These are phyloP conservation scores for Cordyceps cicadae DNA, from an alignment of 2,329 filamentous ascomycete species.

Conservation along the genomic window DNA sequence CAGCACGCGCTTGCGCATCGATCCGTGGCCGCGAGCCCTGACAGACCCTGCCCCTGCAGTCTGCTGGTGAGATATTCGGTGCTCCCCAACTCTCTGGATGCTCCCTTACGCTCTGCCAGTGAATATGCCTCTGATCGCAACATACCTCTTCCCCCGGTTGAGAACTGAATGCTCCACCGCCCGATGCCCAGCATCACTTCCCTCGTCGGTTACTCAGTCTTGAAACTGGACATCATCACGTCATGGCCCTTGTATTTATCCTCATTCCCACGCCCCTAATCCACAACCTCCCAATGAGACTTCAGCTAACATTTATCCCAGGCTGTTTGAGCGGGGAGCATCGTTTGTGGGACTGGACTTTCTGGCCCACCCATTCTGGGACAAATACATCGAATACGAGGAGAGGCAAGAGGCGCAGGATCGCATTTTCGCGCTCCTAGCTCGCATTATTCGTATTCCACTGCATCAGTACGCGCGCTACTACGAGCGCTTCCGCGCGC, in stretches of 20 bases:
- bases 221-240: conserved; percentile 9
- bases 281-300: background rate
- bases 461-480: conserved; percentile 95
- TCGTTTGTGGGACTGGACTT: conserved; percentile 85
- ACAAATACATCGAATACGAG: conserved; percentile 97
- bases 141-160: conserved; percentile 21
- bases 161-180: conserved; percentile 10
- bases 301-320: conserved; percentile 34
- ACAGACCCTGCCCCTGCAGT: conserved; percentile 30
- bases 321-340: conserved; percentile 86
- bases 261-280: conserved; percentile 13
- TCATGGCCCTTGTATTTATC: conserved; percentile 18
- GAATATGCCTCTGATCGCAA: conserved; percentile 43
- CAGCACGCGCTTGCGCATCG: conserved; percentile 28
- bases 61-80: conserved; percentile 62
- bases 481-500: conserved; percentile 78
- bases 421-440: conserved; percentile 75
- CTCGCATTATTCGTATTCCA: conserved; percentile 77
- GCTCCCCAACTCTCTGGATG: conserved; percentile 48
- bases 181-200: conserved; percentile 11
- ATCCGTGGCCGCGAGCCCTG: conserved; percentile 25
- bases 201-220: background rate
- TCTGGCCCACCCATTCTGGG: conserved; percentile 92
- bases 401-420: conserved; percentile 79
- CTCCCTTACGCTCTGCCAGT: conserved; percentile 59